phyloP scores from a whole-genome alignment of 805 yeast species.

The Grigorovia transvaalensis region DNA sequence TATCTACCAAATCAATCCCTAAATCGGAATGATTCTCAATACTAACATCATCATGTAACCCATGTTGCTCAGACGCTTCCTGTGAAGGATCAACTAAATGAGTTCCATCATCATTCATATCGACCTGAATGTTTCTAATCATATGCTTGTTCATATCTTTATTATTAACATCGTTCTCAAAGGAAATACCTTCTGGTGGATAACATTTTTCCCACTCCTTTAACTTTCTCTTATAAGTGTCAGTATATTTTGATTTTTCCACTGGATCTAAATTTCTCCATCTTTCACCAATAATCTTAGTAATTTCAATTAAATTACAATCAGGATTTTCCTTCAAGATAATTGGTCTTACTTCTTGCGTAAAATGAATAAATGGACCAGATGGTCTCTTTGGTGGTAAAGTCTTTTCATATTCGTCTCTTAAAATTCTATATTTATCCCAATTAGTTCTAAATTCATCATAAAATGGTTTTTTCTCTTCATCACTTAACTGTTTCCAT shows the following conservation, averaged over 20 bases:
- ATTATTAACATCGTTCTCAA: background rate
- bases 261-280: slow-evolving; percentile 24
- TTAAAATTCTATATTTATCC: slow-evolving; percentile 27
- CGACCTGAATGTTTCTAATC: background rate
- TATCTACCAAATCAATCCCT: background rate
- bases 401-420: slow-evolving; percentile 28
- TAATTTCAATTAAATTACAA: slow-evolving; percentile 26
- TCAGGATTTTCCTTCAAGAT: slow-evolving; percentile 27
- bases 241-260: slow-evolving; percentile 26
- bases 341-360: slow-evolving; percentile 27
- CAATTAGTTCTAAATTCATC: slow-evolving; percentile 34
- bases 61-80: background rate
- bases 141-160: background rate
- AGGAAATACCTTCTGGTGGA: slow-evolving; percentile 20
- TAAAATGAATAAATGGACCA: slow-evolving; percentile 30
- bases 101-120: background rate
- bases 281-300: slow-evolving; percentile 26
- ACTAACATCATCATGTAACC: background rate
- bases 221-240: slow-evolving; percentile 28
- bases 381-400: slow-evolving; percentile 32
- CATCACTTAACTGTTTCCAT: slow-evolving; percentile 75
- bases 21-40: background rate
- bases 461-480: slow-evolving; percentile 73
- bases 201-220: slow-evolving; percentile 32
- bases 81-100: background rate